A percentile compares a stretch with the other conserved stretches of the same genome.
These are phyloP conservation scores for Globisporangium echinulatum DNA, from an alignment of 352 stramenopile genomes.

Conservation along the genomic window DNA sequence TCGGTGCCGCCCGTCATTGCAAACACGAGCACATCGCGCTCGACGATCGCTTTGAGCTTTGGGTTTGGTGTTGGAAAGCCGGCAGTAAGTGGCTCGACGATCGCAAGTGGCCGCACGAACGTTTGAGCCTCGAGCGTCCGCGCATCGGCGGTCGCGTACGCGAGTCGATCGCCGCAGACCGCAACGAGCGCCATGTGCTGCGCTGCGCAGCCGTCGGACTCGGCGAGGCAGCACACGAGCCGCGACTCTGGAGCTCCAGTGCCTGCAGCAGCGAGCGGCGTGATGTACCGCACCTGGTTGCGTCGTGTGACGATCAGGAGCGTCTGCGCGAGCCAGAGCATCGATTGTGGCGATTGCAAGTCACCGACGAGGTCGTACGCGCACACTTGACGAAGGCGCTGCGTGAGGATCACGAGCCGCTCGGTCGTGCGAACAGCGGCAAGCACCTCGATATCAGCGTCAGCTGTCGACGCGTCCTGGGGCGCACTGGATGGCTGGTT, in stretches of 20 bases:
- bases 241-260: conserved; percentile 6
- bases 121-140: conserved; percentile 28
- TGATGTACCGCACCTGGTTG: conserved; percentile 48
- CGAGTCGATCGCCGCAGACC: conserved; percentile 47
- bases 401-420: conserved; percentile 51
- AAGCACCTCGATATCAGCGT: conserved; percentile 12
- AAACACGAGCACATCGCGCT: conserved; percentile 58
- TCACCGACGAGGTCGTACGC: conserved; percentile 30
- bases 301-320: conserved; percentile 47
- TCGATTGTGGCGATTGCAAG: conserved; percentile 33
- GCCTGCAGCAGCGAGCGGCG: conserved; percentile 19
- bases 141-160: conserved; percentile 35
- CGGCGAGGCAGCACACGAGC: conserved; percentile 27
- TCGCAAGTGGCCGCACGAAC: conserved; percentile 32
- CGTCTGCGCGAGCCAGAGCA: conserved; percentile 67
- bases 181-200: conserved; percentile 30
- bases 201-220: neutral
- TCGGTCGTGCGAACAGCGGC: conserved; percentile 45
- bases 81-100: conserved; percentile 49
- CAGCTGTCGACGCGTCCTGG: conserved; percentile 5
- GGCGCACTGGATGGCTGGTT: conserved; percentile 20
- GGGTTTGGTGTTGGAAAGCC: conserved; percentile 29
- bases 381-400: conserved; percentile 25
- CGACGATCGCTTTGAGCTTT: conserved; percentile 46
- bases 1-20: conserved; percentile 30